Evolutionary conservation across 805 yeast species (phyloP).

Genomic region (Saccharomycopsis schoenii): DNA sequence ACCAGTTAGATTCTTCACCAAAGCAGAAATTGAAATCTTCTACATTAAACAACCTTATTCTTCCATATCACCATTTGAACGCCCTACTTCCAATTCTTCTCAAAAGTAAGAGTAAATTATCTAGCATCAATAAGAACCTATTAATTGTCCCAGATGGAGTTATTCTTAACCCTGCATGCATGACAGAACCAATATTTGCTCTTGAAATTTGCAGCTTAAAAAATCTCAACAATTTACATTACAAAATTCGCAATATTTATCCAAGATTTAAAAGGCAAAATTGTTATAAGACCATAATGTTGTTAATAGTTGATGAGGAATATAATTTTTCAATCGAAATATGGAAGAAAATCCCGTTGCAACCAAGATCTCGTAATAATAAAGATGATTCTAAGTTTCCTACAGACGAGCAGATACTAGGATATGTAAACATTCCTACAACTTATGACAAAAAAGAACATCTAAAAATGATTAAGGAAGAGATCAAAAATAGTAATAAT

Average conservation of each 20-base stretch:
- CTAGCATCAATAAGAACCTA: conserved; percentile 12
- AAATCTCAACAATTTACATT: conserved; percentile 8
- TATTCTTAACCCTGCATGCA: conserved; percentile 5
- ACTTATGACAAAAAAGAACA: conserved; percentile 6
- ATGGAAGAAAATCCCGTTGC: conserved; percentile 16
- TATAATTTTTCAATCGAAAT: conserved; percentile 11
- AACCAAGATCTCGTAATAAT: neutral
- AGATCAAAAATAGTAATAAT: neutral
- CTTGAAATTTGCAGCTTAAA: conserved; percentile 7
- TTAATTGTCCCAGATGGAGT: conserved; percentile 16
- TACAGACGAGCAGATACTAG: conserved; percentile 1
- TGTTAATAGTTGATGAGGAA: conserved; percentile 9
- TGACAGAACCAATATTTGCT: conserved; percentile 15
- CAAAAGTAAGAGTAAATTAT: conserved; percentile 10
- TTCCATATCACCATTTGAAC: conserved; percentile 11
- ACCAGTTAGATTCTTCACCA: neutral
- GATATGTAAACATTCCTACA: conserved; percentile 10
- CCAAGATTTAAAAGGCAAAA: conserved; percentile 14
- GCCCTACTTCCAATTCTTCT: conserved; percentile 12
- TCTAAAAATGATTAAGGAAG: conserved; percentile 2
- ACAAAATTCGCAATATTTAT: conserved; percentile 12
- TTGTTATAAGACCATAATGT: conserved; percentile 13
- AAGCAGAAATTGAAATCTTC: neutral
- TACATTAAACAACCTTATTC: conserved; percentile 2
- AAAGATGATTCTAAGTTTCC: neutral